A percentile compares a stretch with the other conserved stretches of the same genome.
phyloP scores from a whole-genome alignment of 2,329 filamentous ascomycete genomes.

The Lasiodiplodia sp. region DNA sequence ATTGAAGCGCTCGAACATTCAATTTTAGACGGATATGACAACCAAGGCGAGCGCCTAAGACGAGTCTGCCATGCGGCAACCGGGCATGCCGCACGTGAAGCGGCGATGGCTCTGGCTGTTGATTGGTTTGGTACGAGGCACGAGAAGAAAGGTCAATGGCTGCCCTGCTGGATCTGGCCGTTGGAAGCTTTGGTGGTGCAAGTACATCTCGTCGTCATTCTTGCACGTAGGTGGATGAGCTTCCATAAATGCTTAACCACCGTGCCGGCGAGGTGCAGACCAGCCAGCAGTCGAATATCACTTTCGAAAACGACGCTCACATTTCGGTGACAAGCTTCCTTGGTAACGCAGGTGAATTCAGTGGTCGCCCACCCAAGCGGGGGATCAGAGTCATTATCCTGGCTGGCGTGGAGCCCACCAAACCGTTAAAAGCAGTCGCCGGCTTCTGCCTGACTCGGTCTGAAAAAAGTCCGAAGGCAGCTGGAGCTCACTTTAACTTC shows the following conservation, averaged over 20 bases:
- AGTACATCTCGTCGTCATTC: neutral
- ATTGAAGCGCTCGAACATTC: slow-evolving; percentile 33
- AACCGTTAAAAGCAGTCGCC: neutral
- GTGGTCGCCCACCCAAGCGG: slow-evolving; percentile 5
- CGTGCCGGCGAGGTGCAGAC: neutral
- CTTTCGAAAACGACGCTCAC: neutral
- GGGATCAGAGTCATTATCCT: slow-evolving; percentile 7
- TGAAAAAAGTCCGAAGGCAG: slow-evolving; percentile 14
- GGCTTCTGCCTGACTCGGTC: slow-evolving; percentile 21
- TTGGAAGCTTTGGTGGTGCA: neutral
- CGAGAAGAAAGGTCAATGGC: neutral
- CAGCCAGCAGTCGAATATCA: slow-evolving; percentile 1
- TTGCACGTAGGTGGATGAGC: neutral
- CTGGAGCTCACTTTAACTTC: slow-evolving; percentile 12
- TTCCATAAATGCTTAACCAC: neutral
- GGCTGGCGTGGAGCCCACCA: slow-evolving; percentile 11
- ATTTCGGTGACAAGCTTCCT: neutral
- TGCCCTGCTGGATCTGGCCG: neutral
- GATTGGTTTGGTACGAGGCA: neutral
- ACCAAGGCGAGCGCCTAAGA: too few species aligned
- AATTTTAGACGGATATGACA: neutral
- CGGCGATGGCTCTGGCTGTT: neutral
- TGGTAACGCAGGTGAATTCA: neutral
- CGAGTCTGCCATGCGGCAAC: neutral
- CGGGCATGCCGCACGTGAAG: neutral